These are phyloP conservation scores for Collybia nuda DNA, from an alignment of 768 basidiomycete species.

Conservation along the genomic window DNA sequence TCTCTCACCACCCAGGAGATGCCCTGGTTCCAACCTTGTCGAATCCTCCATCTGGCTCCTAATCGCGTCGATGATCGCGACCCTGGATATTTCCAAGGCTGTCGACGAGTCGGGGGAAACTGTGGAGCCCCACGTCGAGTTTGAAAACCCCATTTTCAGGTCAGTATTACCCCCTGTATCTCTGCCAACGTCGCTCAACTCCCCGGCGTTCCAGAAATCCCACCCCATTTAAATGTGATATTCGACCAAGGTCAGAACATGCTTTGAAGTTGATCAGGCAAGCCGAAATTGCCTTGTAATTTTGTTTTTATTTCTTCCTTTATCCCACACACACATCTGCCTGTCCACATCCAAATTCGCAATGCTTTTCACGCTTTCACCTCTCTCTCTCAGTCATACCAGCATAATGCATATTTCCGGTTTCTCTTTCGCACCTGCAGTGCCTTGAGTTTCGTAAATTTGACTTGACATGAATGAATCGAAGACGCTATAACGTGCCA, in stretches of 20 bases:
- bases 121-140: slow-evolving; percentile 48
- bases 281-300: no score
- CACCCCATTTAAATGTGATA: slow-evolving; percentile 45
- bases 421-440: no score
- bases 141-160: slow-evolving; percentile 66
- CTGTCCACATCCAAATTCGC: no score
- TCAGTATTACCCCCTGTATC: slow-evolving; percentile 15
- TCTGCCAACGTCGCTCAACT: slow-evolving; percentile 4
- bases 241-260: slow-evolving; percentile 49
- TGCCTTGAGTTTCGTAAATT: no score
- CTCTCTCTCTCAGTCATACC: no score
- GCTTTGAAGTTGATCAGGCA: slow-evolving; percentile 38
- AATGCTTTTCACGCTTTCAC: no score
- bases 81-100: slow-evolving; percentile 53
- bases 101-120: slow-evolving; percentile 46
- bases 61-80: slow-evolving; percentile 54
- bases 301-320: no score
- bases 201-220: slow-evolving; percentile 35
- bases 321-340: no score
- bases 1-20: slow-evolving; percentile 36
- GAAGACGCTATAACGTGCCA: no score
- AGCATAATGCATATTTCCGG: no score
- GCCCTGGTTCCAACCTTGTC: slow-evolving; percentile 63
- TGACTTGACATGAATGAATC: no score
- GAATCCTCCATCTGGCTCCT: slow-evolving; percentile 65